A percentile compares a stretch with the other conserved stretches of the same genome.
phyloP scores from a whole-genome alignment of 495 filamentous ascomycete species.

The Collariella sp. region DNA sequence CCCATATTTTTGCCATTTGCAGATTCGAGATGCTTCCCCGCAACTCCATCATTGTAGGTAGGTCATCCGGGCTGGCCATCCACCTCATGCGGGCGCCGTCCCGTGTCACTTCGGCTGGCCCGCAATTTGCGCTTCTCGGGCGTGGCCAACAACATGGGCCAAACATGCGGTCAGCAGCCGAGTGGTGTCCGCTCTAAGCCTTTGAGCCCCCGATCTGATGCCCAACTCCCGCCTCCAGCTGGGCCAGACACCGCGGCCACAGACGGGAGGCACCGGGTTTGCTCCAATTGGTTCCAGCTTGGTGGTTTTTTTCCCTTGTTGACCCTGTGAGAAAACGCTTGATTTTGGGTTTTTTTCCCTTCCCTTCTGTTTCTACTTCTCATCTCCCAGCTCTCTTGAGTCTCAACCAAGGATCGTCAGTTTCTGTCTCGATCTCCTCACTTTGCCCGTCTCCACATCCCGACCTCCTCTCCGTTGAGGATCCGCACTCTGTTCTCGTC shows the following conservation, averaged over 20 bases:
- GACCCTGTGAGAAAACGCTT: neutral
- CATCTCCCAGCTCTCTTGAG: neutral
- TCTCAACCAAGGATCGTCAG: neutral
- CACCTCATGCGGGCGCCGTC: neutral
- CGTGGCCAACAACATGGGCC: neutral
- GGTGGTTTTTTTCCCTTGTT: neutral
- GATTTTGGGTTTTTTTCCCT: neutral
- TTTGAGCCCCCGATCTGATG: neutral
- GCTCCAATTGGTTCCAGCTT: neutral
- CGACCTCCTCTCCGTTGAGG: slow-evolving; percentile 6
- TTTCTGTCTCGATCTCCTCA: slow-evolving; percentile 3
- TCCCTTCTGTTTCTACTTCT: neutral
- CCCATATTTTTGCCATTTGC: neutral
- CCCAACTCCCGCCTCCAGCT: neutral
- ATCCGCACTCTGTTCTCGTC: slow-evolving; percentile 1
- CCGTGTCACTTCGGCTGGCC: slow-evolving; percentile 7
- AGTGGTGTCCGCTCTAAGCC: neutral
- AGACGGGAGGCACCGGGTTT: neutral
- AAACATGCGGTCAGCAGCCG: slow-evolving; percentile 20
- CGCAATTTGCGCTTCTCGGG: slow-evolving; percentile 6
- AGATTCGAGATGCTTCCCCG: neutral
- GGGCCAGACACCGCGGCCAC: neutral
- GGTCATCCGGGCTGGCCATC: neutral
- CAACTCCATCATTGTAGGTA: neutral
- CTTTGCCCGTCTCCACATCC: slow-evolving; percentile 5